Conservation (phyloP, 257 asterid species). For the Solanum megistacrolobum region DNA sequence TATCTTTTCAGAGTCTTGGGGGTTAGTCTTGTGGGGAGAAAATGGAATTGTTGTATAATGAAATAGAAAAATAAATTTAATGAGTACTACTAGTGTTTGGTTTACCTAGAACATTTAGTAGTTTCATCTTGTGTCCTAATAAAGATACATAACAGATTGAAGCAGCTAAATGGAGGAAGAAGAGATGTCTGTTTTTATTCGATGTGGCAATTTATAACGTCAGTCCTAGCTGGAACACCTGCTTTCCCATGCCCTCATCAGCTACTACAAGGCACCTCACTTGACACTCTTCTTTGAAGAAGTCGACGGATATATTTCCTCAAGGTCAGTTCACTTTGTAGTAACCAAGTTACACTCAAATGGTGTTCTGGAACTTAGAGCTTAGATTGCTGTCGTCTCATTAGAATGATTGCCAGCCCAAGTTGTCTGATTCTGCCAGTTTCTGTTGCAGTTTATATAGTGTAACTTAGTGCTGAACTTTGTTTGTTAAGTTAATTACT, state of each 20-base stretch:
- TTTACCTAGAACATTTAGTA: neutral
- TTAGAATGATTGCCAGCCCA: neutral
- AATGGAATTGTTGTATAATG: neutral
- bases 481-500: neutral
- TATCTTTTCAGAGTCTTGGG: neutral
- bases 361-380: neutral
- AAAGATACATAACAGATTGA: neutral
- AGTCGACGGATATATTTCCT: neutral
- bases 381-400: neutral
- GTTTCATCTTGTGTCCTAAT: neutral
- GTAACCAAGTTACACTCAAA: neutral
- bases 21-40: neutral
- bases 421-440: neutral
- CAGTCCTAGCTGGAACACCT: neutral
- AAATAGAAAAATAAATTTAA: neutral
- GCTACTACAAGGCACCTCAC: neutral
- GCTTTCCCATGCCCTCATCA: neutral
- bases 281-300: neutral
- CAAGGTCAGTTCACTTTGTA: neutral
- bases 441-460: no score
- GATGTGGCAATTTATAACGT: neutral
- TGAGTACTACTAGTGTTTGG: neutral
- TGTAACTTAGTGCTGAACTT: neutral
- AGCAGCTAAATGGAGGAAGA: neutral
- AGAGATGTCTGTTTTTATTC: neutral